Conservation (phyloP, 2,329 filamentous ascomycete species). For the Pochonia chlamydosporia region DNA sequence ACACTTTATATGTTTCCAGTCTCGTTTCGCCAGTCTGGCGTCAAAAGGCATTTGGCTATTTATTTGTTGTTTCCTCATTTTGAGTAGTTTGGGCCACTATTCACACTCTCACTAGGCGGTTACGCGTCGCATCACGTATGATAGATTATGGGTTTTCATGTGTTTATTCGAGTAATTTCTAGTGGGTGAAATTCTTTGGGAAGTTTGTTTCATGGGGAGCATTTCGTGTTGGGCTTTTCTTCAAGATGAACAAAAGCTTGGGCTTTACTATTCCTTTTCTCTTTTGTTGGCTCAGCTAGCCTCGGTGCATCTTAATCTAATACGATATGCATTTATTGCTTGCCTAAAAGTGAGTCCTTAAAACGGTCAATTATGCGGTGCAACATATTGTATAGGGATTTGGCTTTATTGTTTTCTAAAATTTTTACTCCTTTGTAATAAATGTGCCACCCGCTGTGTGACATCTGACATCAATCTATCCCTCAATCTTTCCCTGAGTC, state of each 20-base stretch:
- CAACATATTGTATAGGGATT: background rate
- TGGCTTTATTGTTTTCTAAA: background rate
- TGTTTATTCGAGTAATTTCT: constrained; percentile 3
- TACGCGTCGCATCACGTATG: constrained; percentile 4
- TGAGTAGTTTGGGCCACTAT: background rate
- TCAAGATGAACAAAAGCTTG: background rate
- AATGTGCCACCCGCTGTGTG: too few species aligned
- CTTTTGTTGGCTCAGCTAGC: background rate
- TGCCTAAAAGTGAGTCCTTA: background rate
- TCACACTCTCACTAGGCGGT: constrained; percentile 2
- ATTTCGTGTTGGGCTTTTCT: background rate
- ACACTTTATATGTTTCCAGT: constrained; percentile 2
- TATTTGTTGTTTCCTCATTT: constrained; percentile 8
- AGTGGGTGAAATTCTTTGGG: constrained; percentile 1
- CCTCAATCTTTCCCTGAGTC: constrained; percentile 61
- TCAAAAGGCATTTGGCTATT: constrained; percentile 6
- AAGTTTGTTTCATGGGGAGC: background rate
- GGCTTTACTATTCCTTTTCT: background rate
- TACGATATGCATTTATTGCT: background rate
- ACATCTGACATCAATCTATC: constrained; percentile 14
- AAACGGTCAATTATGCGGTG: too few species aligned
- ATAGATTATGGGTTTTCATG: constrained; percentile 7
- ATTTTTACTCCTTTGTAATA: background rate
- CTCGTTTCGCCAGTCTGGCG: constrained; percentile 2
- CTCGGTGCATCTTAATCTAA: constrained; percentile 1